Conservation (phyloP, 2,329 filamentous ascomycete species). For the Ceratocystis lukuohia region DNA sequence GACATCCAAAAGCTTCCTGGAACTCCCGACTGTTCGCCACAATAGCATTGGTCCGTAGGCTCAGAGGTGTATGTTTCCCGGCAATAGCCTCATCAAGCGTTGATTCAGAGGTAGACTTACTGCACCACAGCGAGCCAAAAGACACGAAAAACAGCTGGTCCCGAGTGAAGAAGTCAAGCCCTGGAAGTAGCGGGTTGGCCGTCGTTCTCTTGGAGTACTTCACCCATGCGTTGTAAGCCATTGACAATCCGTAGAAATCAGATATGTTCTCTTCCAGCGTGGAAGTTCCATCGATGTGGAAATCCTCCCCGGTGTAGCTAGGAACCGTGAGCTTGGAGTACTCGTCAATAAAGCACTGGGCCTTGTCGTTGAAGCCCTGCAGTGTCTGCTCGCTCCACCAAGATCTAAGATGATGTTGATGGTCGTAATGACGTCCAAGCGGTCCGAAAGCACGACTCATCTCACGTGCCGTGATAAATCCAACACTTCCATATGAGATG, state of each 20-base stretch:
- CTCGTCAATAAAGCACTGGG: slow-evolving; percentile 54
- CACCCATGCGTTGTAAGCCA: slow-evolving; percentile 53
- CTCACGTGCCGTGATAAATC: slow-evolving; percentile 53
- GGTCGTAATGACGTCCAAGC: slow-evolving; percentile 51
- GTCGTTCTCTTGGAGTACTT: slow-evolving; percentile 36
- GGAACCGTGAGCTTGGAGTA: slow-evolving; percentile 39
- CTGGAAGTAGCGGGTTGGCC: slow-evolving; percentile 43
- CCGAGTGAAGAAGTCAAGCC: slow-evolving; percentile 47
- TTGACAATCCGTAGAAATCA: slow-evolving; percentile 52
- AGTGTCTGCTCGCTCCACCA: slow-evolving; percentile 54
- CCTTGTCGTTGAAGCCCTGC: slow-evolving; percentile 42
- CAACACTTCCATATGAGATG: slow-evolving; percentile 55
- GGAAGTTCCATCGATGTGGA: slow-evolving; percentile 46
- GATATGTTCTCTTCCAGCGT: slow-evolving; percentile 60
- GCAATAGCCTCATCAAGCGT: background rate
- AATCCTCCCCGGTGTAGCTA: background rate
- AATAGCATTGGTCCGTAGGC: background rate
- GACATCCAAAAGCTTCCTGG: background rate
- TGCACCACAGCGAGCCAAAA: slow-evolving; percentile 54
- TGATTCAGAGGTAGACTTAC: slow-evolving; percentile 32
- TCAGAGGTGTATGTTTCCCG: background rate
- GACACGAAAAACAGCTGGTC: slow-evolving; percentile 59
- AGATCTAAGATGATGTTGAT: slow-evolving; percentile 48
- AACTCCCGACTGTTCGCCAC: background rate
- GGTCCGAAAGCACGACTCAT: slow-evolving; percentile 59